Percentiles rank a stretch among this genome's conserved stretches.
phyloP scores from a whole-genome alignment of 2,329 filamentous ascomycete genomes.

The Pseudocercospora fijiensis region DNA sequence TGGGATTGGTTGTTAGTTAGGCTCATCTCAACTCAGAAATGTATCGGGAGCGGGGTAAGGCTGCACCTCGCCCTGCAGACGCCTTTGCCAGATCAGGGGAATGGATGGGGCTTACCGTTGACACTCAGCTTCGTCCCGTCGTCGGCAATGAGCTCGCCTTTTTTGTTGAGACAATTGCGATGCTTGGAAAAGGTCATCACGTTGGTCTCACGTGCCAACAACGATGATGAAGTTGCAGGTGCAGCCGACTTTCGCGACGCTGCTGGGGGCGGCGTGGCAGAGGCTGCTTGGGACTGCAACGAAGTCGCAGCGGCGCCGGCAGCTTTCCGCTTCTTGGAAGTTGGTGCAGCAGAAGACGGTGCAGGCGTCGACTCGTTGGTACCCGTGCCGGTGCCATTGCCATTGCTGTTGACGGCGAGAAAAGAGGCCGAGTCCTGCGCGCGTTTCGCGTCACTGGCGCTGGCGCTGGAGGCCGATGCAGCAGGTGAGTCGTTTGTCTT shows the following conservation, averaged over 20 bases:
- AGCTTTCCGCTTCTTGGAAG: constrained; percentile 83
- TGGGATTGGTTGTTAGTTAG: constrained; percentile 47
- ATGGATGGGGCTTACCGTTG: constrained; percentile 67
- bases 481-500: constrained; percentile 36
- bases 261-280: constrained; percentile 29
- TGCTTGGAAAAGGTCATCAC: constrained; percentile 83
- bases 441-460: constrained; percentile 18
- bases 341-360: constrained; percentile 58
- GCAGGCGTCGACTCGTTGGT: constrained; percentile 39
- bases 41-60: constrained; percentile 28
- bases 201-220: constrained; percentile 64
- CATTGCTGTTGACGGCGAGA: constrained; percentile 17
- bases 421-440: constrained; percentile 13
- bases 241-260: constrained; percentile 34
- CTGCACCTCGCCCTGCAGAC: constrained; percentile 25
- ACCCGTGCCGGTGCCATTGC: constrained; percentile 11
- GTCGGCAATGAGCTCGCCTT: constrained; percentile 80
- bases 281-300: constrained; percentile 27
- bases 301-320: constrained; percentile 44
- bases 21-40: constrained; percentile 27
- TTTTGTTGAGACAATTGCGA: constrained; percentile 62
- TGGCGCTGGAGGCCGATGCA: constrained; percentile 14
- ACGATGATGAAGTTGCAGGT: constrained; percentile 42
- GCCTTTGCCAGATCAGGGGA: constrained; percentile 18
- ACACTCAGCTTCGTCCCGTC: constrained; percentile 80